Conservation (phyloP, 495 filamentous ascomycete genomes). For the Evernia prunastri region DNA sequence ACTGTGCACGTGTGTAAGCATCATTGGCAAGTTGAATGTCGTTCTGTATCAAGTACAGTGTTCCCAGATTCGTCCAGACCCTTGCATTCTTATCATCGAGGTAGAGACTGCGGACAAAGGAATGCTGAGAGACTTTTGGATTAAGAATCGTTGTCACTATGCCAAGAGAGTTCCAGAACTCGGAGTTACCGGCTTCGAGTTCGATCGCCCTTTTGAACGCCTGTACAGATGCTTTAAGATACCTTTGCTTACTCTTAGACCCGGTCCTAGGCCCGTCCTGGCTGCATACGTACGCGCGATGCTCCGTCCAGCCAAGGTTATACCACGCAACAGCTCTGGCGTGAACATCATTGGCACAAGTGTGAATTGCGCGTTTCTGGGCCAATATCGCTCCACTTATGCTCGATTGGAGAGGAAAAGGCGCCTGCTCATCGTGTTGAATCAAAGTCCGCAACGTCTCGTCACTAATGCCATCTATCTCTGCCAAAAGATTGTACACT, state of each 20-base stretch:
- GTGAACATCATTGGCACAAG: conserved; percentile 66
- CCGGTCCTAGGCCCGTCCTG: conserved; percentile 36
- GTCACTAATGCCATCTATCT: conserved; percentile 63
- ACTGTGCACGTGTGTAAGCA: conserved; percentile 85
- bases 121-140: conserved; percentile 84
- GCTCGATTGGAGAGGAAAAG: conserved; percentile 34
- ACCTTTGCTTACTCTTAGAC: conserved; percentile 45
- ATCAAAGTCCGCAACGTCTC: conserved; percentile 38
- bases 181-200: conserved; percentile 85
- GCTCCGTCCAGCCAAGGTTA: conserved; percentile 92
- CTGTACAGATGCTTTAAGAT: conserved; percentile 73
- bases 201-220: conserved; percentile 98
- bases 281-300: conserved; percentile 65
- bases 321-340: conserved; percentile 96
- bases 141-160: conserved; percentile 81
- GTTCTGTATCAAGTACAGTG: conserved; percentile 75
- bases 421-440: conserved; percentile 41
- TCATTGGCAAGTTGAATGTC: conserved; percentile 79
- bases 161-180: conserved; percentile 96
- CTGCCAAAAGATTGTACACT: conserved; percentile 54
- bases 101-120: conserved; percentile 85
- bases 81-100: conserved; percentile 82
- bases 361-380: conserved; percentile 76
- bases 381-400: conserved; percentile 70
- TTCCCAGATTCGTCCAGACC: conserved; percentile 85